phyloP scores from a whole-genome alignment of 179 eudicot genomes.

The Sideroxylon spinosum region DNA sequence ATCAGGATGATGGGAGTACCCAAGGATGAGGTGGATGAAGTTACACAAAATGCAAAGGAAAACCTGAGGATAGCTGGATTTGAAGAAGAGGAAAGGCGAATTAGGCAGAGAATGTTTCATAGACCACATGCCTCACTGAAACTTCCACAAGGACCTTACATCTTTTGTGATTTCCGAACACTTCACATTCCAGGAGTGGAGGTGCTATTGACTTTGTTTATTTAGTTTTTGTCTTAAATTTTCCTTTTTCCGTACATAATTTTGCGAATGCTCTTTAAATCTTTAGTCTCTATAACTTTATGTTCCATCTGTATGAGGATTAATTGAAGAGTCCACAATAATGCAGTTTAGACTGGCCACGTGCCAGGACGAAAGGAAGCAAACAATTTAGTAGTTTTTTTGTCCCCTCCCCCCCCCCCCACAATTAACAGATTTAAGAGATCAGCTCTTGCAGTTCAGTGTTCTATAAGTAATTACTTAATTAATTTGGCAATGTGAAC shows the following conservation, averaged over 20 bases:
- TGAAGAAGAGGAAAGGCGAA: slow-evolving; percentile 84
- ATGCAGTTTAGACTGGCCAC: not conserved
- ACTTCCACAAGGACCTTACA: slow-evolving; percentile 81
- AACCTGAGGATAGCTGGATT: slow-evolving; percentile 87
- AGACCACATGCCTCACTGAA: slow-evolving; percentile 35
- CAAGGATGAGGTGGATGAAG: slow-evolving; percentile 64
- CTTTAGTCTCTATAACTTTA: not conserved
- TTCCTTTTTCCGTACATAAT: not conserved
- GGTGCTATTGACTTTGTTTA: slow-evolving; percentile 33
- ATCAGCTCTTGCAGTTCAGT: not conserved
- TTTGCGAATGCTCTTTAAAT: not conserved
- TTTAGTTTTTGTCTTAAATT: not conserved
- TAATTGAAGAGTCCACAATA: not conserved
- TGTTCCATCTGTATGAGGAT: not conserved
- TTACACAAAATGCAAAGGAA: slow-evolving; percentile 49
- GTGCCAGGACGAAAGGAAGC: not conserved
- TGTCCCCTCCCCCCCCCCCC: too few relatives aligned
- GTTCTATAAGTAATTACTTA: not conserved
- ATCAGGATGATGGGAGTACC: slow-evolving; percentile 90
- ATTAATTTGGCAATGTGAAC: not conserved
- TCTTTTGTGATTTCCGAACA: slow-evolving; percentile 78
- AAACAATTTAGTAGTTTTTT: too few relatives aligned
- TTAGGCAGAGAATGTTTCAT: slow-evolving; percentile 49
- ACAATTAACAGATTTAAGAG: not conserved
- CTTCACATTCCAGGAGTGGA: slow-evolving; percentile 77